Evolutionary conservation across 768 basidiomycete species (phyloP).

Genomic region (Rhodocollybia butyracea): DNA sequence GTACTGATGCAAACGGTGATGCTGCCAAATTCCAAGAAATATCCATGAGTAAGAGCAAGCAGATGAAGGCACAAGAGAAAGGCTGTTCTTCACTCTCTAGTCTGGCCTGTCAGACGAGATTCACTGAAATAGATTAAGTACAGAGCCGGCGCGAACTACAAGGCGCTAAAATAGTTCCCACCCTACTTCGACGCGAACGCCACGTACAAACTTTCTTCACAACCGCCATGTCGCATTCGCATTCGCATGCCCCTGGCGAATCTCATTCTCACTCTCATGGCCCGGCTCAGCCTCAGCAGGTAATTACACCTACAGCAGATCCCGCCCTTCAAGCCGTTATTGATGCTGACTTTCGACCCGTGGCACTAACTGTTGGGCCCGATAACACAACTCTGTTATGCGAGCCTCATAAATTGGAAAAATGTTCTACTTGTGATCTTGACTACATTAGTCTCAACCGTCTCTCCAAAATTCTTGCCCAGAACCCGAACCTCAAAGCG

Average conservation of each 20-base stretch:
- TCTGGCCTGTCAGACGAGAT: too few species aligned
- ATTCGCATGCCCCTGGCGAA: constrained; percentile 60
- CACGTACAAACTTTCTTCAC: not conserved
- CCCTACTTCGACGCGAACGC: not conserved
- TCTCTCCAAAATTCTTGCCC: constrained; percentile 64
- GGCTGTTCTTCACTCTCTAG: too few species aligned
- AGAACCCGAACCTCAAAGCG: constrained; percentile 67
- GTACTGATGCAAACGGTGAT: not conserved
- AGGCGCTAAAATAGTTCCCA: not conserved
- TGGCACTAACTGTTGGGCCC: constrained; percentile 47
- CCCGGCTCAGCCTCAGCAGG: constrained; percentile 38
- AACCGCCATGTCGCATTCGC: constrained; percentile 59
- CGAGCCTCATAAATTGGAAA: constrained; percentile 62
- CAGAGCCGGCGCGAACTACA: too few species aligned
- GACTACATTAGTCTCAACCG: constrained; percentile 79
- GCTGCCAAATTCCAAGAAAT: not conserved
- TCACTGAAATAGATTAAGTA: too few species aligned
- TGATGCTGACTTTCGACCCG: constrained; percentile 65
- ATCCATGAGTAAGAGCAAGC: too few species aligned
- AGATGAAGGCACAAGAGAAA: too few species aligned
- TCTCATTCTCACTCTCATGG: constrained; percentile 47
- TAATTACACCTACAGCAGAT: constrained; percentile 49
- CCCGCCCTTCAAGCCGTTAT: constrained; percentile 74
- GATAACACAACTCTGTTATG: constrained; percentile 61
- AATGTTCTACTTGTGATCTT: constrained; percentile 67